Conservation (phyloP, 257 asterid genomes). For the Forsythia viridissima region DNA sequence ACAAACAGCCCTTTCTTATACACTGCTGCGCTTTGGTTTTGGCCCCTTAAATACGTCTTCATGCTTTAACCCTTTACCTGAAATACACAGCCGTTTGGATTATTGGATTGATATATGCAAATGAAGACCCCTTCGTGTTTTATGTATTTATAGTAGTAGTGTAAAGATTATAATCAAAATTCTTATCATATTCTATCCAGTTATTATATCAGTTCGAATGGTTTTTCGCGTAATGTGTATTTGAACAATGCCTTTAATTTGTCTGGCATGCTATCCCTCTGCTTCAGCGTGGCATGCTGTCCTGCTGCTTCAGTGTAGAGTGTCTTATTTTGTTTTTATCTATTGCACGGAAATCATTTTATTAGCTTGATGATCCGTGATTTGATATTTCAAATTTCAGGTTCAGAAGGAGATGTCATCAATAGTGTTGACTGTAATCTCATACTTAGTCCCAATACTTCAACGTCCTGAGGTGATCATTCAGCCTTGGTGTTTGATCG, state of each 20-base stretch:
- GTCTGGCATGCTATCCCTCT: neutral
- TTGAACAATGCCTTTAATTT: neutral
- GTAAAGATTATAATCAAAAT: neutral
- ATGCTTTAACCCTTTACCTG: slow-evolving; percentile 1
- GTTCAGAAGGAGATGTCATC: slow-evolving; percentile 89
- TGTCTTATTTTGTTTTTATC: too few relatives aligned
- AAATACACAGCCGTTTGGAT: neutral
- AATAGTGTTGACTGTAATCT: slow-evolving; percentile 65
- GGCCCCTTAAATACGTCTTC: neutral
- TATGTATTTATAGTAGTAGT: neutral
- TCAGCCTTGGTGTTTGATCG: slow-evolving; percentile 12
- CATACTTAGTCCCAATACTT: slow-evolving; percentile 85
- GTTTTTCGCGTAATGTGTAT: neutral
- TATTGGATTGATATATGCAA: neutral
- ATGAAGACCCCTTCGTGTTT: neutral
- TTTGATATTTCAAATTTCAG: slow-evolving; percentile 42
- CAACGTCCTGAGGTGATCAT: slow-evolving; percentile 83
- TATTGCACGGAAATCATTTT: neutral
- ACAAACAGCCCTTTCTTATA: slow-evolving; percentile 1
- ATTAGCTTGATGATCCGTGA: slow-evolving; percentile 16
- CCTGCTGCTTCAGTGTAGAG: neutral
- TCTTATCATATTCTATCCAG: neutral
- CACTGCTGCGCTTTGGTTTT: neutral
- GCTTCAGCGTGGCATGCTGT: neutral
- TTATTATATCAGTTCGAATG: neutral